Conservation (phyloP, 352 stramenopile genomes). For the Blastocystis sp. region DNA sequence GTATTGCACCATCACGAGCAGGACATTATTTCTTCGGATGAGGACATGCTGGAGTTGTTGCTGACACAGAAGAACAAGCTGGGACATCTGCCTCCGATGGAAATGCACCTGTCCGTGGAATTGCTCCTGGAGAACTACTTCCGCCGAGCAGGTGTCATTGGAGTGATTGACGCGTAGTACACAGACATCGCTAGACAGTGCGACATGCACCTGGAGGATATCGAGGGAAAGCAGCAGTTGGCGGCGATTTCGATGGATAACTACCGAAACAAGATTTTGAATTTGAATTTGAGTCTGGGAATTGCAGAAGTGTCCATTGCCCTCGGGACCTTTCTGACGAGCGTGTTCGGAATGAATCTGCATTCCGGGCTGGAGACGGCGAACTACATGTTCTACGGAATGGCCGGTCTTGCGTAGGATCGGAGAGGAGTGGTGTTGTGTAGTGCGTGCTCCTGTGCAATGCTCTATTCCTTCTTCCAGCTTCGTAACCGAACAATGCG, state of each 20-base stretch:
- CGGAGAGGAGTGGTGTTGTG: background rate
- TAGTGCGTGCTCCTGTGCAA: background rate
- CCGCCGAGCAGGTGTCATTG: background rate
- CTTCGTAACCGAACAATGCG: constrained; percentile 29
- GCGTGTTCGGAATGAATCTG: constrained; percentile 35
- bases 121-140: constrained; percentile 25
- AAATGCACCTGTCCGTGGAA: constrained; percentile 38
- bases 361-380: background rate
- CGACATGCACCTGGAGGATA: constrained; percentile 20
- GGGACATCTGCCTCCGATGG: constrained; percentile 11
- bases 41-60: constrained; percentile 34
- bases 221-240: constrained; percentile 50
- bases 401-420: background rate
- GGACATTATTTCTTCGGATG: constrained; percentile 36
- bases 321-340: constrained; percentile 21
- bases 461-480: constrained; percentile 36
- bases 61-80: constrained; percentile 50
- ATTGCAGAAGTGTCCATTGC: constrained; percentile 19
- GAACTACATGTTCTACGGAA: constrained; percentile 10
- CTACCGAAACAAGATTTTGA: constrained; percentile 49
- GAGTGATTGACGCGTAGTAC: constrained; percentile 3
- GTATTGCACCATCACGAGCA: background rate
- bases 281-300: constrained; percentile 6
- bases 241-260: constrained; percentile 48
- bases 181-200: constrained; percentile 28